Base-by-base conservation (phyloP, 2,329 filamentous ascomycete genomes). In the Trichoderma hamatum region DNA sequence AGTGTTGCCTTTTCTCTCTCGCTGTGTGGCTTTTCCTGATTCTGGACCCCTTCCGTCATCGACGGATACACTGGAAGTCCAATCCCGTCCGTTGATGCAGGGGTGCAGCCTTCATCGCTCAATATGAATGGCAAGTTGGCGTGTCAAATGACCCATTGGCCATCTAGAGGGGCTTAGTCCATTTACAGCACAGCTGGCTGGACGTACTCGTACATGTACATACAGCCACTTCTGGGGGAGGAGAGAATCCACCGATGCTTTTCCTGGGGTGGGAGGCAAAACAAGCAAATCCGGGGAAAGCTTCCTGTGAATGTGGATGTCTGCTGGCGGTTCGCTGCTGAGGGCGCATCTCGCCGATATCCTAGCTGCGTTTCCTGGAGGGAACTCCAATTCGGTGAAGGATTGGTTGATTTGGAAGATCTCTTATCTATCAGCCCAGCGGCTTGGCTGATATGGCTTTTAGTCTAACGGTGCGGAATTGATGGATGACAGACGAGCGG, bases 61-160 rank as follows among this genome's bases (percentile, higher is more conserved):
- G 55, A 39, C 34, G 52, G 63, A 58, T 66, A 54, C 54, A 19
- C 63, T 58, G 52, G 52, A 56, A n/a, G 26, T 4, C 26, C 26
- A 56, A 26, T 49, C 36, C 43, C 21, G 43, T 30, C 51, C 64
- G 26, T 6, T 36, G 64, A 59, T 46, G 64, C 64, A 58, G 52
- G 52, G 64, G 64, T 67, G 55, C 52, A 46, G n/a, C 39, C 51
- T 52, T 36, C 28, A 49, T 24, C n/a, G 19, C 28, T 52, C 39
- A n/a, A 14, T 21, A 14, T 21, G 10, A n/a, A 16, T 32, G 39
- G 46, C 28, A 6, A 28, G 16, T 5, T 36, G 64, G 39, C n/a
- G 26, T 49, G 64, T 67, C 64, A 67, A 60, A 24, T 67, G 64
- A 67, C 64, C 63, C 11, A 24, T 49, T 54, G 6, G 51, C 51